Evolutionary conservation across 495 filamentous ascomycete species (phyloP), one percentile per base, ranked within the genome.

Genomic region (Pyrenopolyporus hunteri): DNA sequence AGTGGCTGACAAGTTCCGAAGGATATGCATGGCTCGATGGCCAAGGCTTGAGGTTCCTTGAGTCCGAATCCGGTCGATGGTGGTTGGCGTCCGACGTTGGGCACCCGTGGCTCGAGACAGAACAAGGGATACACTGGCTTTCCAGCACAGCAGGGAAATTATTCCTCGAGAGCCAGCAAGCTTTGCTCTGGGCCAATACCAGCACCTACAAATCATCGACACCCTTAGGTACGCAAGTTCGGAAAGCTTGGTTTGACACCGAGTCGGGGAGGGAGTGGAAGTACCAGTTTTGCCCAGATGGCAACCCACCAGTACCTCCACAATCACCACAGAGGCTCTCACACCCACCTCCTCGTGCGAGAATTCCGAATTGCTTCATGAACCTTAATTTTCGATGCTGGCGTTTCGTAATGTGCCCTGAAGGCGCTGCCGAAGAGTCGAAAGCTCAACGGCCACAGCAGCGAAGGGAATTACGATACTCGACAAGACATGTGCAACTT

Each of bases 41-140:
- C 1, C 3, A 40, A 11, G 60, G 53, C 2, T 35, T 0, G 5
- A 3, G 1, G 4, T 58, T 57, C 20, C 53, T 64, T 6, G 13
- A 8, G 6, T 42, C 60, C 8, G 7, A 36, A 11, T 52, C 60
- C 1, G 46, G 47, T 9, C 22, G 48, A 26, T 64, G 40, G 60
- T 64, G 48, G 60, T 20, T 64, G 20, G 47, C 60, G 17, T 58
- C 60, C 1, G 48, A 53, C 2, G 13, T 20, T 6, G 54, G 53
- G 2, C 43, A 23, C 9, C 53, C 60, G 4, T 53, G 33, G 46
- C 60, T 64, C 6, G 54, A 64, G 19, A 57, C 40, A 0, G 14
- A 44, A 28, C 14, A 13, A 16, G 60, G 60, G 16, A 29, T 53
- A 10, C 2, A 40, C 4, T 64, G 60, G 60, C 60, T 64, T 23